A percentile compares a stretch with the other conserved stretches of the same genome.
These are phyloP conservation scores for Rhodotorula mucilaginosa DNA, from an alignment of 1,284 basidiomycete species.

Conservation along the genomic window DNA sequence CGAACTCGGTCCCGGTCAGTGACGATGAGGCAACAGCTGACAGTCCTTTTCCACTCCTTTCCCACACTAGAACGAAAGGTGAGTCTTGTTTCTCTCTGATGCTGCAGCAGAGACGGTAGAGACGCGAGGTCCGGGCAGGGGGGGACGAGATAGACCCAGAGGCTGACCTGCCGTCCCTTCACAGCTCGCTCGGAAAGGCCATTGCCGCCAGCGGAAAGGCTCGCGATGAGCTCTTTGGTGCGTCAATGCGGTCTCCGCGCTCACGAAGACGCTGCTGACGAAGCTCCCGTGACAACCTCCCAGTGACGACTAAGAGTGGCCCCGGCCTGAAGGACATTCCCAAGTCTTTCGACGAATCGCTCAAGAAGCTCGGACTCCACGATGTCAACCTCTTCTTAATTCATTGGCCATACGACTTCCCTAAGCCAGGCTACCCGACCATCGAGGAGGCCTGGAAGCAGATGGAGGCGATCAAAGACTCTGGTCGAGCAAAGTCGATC, in stretches of 20 bases:
- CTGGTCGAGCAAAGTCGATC: constrained; percentile 58
- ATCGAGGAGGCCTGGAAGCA: constrained; percentile 59
- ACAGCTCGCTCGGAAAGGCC: constrained; percentile 53
- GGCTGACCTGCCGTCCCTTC: not conserved
- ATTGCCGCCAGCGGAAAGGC: constrained; percentile 58
- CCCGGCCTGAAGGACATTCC: constrained; percentile 31
- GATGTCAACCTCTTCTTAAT: constrained; percentile 71
- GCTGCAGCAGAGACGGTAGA: not conserved
- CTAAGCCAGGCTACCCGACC: constrained; percentile 41
- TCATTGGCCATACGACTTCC: constrained; percentile 58
- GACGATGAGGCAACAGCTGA: not conserved
- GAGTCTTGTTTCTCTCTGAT: not conserved
- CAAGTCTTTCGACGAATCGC: constrained; percentile 10
- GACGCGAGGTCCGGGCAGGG: no score
- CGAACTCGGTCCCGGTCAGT: not conserved
- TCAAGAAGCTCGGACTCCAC: constrained; percentile 57
- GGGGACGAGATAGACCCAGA: no score
- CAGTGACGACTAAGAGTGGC: constrained; percentile 37
- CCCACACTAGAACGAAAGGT: not conserved
- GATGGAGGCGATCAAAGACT: constrained; percentile 59
- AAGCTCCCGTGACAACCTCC: no score
- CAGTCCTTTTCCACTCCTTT: not conserved
- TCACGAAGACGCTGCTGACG: no score
- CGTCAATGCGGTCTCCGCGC: not conserved
- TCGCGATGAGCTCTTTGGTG: constrained; percentile 60